Conservation (phyloP, 495 filamentous ascomycete species). For the Filosporella fistucella region DNA sequence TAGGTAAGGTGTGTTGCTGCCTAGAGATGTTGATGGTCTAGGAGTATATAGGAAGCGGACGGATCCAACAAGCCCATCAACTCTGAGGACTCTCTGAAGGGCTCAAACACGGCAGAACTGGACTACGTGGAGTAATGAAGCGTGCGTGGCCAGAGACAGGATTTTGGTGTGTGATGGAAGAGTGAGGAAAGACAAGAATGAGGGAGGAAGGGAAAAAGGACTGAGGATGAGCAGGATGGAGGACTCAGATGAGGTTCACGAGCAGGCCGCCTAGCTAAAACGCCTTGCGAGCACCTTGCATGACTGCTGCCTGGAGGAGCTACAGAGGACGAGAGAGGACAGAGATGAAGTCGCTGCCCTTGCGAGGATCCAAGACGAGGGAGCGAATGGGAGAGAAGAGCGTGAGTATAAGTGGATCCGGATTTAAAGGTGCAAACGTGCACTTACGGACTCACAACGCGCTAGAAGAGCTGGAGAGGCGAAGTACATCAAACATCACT, state of each 20-base stretch:
- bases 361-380: not conserved
- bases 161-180: slow-evolving; percentile 5
- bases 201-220: not conserved
- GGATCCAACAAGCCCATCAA: slow-evolving; percentile 8
- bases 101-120: too few relatives aligned
- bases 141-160: slow-evolving; percentile 3
- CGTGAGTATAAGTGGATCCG: too few relatives aligned
- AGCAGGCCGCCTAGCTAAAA: slow-evolving; percentile 1
- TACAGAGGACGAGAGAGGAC: slow-evolving; percentile 4
- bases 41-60: slow-evolving; percentile 17
- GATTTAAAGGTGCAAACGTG: too few relatives aligned
- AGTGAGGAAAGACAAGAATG: slow-evolving; percentile 3
- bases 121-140: too few relatives aligned
- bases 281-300: slow-evolving; percentile 2
- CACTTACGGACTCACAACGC: not conserved
- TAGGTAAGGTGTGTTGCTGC: slow-evolving; percentile 22
- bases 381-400: not conserved
- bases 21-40: slow-evolving; percentile 4
- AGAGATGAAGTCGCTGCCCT: slow-evolving; percentile 1
- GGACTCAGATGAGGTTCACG: not conserved
- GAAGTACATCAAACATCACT: too few relatives aligned
- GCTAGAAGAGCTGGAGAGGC: not conserved
- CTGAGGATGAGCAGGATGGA: not conserved
- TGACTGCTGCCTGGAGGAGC: not conserved
- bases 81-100: not conserved